phyloP scores from a whole-genome alignment of 1,139 yeast species.

The Sugiyamaella paludigena region DNA sequence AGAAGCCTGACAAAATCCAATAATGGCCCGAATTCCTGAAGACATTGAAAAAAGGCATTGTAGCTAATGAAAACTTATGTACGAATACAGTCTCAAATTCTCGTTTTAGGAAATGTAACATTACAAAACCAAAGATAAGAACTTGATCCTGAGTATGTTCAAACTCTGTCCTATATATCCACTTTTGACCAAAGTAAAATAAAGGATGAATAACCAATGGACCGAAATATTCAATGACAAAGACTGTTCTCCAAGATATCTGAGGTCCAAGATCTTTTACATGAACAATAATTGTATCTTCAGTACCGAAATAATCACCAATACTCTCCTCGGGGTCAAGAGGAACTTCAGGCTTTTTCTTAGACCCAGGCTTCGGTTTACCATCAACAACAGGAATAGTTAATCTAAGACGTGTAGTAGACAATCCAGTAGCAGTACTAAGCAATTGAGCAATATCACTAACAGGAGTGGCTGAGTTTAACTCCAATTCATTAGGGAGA shows the following conservation, averaged over 20 bases:
- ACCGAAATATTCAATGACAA: slow-evolving; percentile 80
- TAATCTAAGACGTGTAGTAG: slow-evolving; percentile 36
- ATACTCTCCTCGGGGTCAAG: slow-evolving; percentile 39
- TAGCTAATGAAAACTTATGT: slow-evolving; percentile 79
- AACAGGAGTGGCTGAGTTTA: slow-evolving; percentile 30
- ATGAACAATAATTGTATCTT: slow-evolving; percentile 38
- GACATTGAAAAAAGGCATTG: slow-evolving; percentile 87
- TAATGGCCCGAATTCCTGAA: slow-evolving; percentile 89
- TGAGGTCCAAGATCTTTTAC: slow-evolving; percentile 94
- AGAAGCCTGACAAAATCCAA: slow-evolving; percentile 83
- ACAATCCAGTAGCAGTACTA: slow-evolving; percentile 33
- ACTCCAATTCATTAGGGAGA: slow-evolving; percentile 33
- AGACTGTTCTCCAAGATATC: slow-evolving; percentile 87
- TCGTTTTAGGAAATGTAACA: slow-evolving; percentile 80
- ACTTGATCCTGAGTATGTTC: slow-evolving; percentile 53
- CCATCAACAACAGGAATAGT: slow-evolving; percentile 35
- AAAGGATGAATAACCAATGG: slow-evolving; percentile 80
- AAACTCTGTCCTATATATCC: slow-evolving; percentile 37
- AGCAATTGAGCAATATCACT: slow-evolving; percentile 28
- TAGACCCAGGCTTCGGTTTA: slow-evolving; percentile 26
- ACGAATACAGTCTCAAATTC: slow-evolving; percentile 82
- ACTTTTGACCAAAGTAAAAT: slow-evolving; percentile 48
- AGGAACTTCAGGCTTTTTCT: slow-evolving; percentile 40
- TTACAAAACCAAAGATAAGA: slow-evolving; percentile 52
- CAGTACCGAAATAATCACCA: slow-evolving; percentile 36